A percentile compares a stretch with the other conserved stretches of the same genome.
phyloP scores from a whole-genome alignment of 805 yeast species.

The Yarrowia bubula region DNA sequence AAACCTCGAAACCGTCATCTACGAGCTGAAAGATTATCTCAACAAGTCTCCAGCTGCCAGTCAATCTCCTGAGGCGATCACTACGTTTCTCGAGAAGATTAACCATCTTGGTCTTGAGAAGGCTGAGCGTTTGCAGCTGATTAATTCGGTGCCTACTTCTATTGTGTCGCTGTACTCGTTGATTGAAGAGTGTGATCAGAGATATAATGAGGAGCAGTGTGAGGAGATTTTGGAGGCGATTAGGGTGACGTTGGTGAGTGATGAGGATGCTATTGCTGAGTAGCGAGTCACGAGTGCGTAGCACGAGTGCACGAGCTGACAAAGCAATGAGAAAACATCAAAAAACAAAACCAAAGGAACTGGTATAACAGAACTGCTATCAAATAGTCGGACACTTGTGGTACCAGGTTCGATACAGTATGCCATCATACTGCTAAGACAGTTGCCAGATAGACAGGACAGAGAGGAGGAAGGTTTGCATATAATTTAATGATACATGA shows the following conservation, averaged over 20 bases:
- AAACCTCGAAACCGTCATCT: conserved; percentile 39
- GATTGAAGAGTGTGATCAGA: conserved; percentile 87
- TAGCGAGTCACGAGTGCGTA: not conserved
- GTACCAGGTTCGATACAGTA: no score
- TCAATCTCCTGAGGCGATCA: conserved; percentile 40
- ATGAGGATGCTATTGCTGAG: conserved; percentile 16
- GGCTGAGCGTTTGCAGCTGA: conserved; percentile 78
- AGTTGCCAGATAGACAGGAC: no score
- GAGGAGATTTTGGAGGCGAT: conserved; percentile 53
- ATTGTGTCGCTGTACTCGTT: conserved; percentile 75
- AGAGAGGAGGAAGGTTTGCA: conserved; percentile 1
- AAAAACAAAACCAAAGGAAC: no score
- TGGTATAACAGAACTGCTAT: no score
- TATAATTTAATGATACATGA: not conserved
- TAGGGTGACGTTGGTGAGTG: not conserved
- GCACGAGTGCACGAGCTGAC: no score
- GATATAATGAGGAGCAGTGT: conserved; percentile 69
- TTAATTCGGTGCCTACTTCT: conserved; percentile 76
- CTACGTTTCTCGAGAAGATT: conserved; percentile 42
- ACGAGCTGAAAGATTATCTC: conserved; percentile 42
- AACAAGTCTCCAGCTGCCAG: conserved; percentile 44
- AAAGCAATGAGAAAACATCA: no score
- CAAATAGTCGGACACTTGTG: no score
- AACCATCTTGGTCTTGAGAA: conserved; percentile 62
- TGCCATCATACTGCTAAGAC: no score